Percentiles rank a stretch among this genome's conserved stretches.
These are phyloP conservation scores for Cornus suecica DNA, from an alignment of 148 eudicot genomes.

Conservation along the genomic window DNA sequence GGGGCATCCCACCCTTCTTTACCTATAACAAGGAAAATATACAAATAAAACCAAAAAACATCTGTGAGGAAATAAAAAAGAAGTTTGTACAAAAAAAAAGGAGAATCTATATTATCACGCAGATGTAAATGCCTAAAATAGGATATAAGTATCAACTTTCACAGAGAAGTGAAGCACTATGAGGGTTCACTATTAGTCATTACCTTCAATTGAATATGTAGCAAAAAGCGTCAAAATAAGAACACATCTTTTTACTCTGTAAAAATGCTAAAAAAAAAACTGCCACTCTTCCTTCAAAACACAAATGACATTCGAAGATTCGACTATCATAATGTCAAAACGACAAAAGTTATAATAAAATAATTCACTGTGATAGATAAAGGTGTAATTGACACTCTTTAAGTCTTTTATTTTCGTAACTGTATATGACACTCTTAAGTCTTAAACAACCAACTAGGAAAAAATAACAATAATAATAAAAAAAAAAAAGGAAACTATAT, in stretches of 20 bases:
- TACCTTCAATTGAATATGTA: not conserved
- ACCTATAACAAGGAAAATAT: constrained; percentile 48
- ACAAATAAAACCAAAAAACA: not conserved
- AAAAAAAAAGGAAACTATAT: too few relatives aligned
- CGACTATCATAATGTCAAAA: not conserved
- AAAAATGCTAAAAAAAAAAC: too few relatives aligned
- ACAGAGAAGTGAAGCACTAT: not conserved
- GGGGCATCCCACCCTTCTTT: constrained; percentile 99
- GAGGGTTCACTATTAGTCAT: not conserved
- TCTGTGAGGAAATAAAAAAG: not conserved
- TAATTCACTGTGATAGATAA: not conserved
- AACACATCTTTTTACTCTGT: not conserved
- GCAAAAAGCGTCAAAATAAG: not conserved
- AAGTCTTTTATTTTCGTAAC: too few relatives aligned
- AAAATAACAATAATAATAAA: too few relatives aligned
- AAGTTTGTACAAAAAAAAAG: not conserved
- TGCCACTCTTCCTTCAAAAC: not conserved
- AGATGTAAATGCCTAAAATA: not conserved
- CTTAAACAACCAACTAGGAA: not conserved
- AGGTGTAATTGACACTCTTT: not conserved
- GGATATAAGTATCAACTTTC: not conserved
- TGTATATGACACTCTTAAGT: too few relatives aligned
- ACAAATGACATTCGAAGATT: not conserved
- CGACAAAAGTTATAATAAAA: not conserved
- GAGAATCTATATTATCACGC: not conserved